phyloP scores from a whole-genome alignment of 2,329 filamentous ascomycete species.

The Graphiopsis chlorocephala region DNA sequence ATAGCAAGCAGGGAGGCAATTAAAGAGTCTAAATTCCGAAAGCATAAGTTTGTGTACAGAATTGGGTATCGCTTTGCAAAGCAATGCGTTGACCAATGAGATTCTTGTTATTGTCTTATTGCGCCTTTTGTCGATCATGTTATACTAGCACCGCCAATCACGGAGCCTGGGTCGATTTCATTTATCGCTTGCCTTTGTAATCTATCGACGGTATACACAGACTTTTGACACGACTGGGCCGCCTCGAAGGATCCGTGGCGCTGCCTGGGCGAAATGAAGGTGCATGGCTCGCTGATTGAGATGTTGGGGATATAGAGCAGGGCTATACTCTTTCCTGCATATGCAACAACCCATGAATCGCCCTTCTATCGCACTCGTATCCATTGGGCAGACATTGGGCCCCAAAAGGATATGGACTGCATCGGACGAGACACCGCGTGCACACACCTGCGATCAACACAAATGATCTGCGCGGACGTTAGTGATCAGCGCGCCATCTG shows the following conservation, averaged over 20 bases:
- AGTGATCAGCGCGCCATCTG: conserved; percentile 5
- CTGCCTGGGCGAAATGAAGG: background rate
- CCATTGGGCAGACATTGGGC: conserved; percentile 8
- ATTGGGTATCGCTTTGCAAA: background rate
- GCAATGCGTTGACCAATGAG: background rate
- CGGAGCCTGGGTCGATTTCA: background rate
- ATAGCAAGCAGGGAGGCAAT: background rate
- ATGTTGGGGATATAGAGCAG: background rate
- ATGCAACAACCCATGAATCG: conserved; percentile 1
- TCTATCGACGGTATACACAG: background rate
- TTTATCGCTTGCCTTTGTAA: background rate
- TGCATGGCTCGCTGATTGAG: background rate
- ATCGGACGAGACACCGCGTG: background rate
- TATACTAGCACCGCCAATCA: background rate
- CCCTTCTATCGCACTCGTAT: background rate
- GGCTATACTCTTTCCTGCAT: conserved; percentile 1
- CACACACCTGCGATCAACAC: conserved; percentile 3
- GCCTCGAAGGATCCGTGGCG: background rate
- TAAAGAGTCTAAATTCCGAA: background rate
- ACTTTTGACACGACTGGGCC: background rate
- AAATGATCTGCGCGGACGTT: conserved; percentile 4
- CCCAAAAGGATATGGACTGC: background rate
- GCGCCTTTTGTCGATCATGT: background rate
- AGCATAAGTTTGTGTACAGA: background rate
- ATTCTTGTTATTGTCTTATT: background rate